These are phyloP conservation scores for Melampsora larici-populina DNA, from an alignment of 1,284 basidiomycete genomes.

Conservation along the genomic window DNA sequence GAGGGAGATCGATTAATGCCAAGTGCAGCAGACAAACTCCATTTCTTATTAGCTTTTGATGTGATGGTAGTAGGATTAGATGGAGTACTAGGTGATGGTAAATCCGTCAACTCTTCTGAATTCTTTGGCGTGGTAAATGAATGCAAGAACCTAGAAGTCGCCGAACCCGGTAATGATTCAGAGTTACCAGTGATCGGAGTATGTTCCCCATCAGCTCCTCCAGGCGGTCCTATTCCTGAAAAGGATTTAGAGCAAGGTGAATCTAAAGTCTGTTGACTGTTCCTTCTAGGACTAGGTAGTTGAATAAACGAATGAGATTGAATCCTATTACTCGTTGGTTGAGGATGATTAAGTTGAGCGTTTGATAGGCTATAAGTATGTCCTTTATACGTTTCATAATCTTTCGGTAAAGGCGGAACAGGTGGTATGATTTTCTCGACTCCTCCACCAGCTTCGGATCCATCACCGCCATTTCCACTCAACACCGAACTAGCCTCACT, in stretches of 20 bases:
- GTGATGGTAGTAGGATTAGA: neutral
- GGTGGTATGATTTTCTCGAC: slow-evolving; percentile 66
- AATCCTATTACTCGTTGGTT: slow-evolving; percentile 18
- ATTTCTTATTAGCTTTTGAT: slow-evolving; percentile 30
- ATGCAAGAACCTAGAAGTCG: slow-evolving; percentile 29
- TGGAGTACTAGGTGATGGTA: neutral
- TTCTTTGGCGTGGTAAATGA: slow-evolving; percentile 13
- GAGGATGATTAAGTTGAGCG: slow-evolving; percentile 53
- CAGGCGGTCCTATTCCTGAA: neutral
- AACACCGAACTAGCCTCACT: slow-evolving; percentile 76
- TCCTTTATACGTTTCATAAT: slow-evolving; percentile 71
- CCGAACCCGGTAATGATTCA: slow-evolving; percentile 1
- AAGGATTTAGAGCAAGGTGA: slow-evolving; percentile 8
- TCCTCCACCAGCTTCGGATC: slow-evolving; percentile 66
- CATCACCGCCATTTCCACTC: slow-evolving; percentile 62
- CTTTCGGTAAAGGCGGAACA: slow-evolving; percentile 92
- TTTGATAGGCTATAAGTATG: slow-evolving; percentile 60
- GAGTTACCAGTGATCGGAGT: neutral
- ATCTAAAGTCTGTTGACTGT: slow-evolving; percentile 32
- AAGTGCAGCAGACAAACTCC: slow-evolving; percentile 39
- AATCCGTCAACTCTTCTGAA: slow-evolving; percentile 10
- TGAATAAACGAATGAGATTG: slow-evolving; percentile 43
- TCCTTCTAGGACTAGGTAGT: slow-evolving; percentile 28
- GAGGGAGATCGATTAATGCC: slow-evolving; percentile 26
- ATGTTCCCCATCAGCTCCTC: neutral